Conservation (phyloP, 192 early-diverging fungal species). For the Coemansia sp. region DNA sequence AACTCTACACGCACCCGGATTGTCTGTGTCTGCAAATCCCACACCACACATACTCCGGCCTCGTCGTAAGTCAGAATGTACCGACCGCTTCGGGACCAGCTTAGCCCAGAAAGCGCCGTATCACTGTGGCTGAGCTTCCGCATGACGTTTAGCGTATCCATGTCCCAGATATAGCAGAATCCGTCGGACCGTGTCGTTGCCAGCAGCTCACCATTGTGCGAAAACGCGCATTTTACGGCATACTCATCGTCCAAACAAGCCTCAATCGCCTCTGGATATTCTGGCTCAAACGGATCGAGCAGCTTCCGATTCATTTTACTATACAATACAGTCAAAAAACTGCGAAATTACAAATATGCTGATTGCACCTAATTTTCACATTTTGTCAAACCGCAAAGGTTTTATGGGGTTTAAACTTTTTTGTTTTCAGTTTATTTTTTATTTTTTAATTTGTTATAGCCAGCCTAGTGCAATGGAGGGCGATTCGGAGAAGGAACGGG, state of each 20-base stretch:
- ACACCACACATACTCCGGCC: constrained; percentile 82
- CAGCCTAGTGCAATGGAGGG: constrained; percentile 10
- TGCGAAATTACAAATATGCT: too few species aligned
- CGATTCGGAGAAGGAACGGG: constrained; percentile 18
- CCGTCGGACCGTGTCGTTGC: constrained; percentile 83
- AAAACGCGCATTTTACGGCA: constrained; percentile 71
- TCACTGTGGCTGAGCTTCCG: constrained; percentile 74
- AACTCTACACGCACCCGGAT: constrained; percentile 64
- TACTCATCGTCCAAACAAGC: constrained; percentile 72
- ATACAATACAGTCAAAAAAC: background rate
- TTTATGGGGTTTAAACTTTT: too few species aligned
- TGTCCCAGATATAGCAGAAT: constrained; percentile 79
- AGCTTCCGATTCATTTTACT: constrained; percentile 57
- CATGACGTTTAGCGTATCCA: constrained; percentile 78
- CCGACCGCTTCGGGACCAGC: constrained; percentile 80
- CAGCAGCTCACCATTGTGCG: constrained; percentile 74
- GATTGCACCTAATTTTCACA: too few species aligned
- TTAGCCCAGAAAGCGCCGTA: constrained; percentile 71
- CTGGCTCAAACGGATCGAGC: constrained; percentile 76
- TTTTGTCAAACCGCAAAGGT: too few species aligned
- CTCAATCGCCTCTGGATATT: constrained; percentile 78
- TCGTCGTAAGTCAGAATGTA: constrained; percentile 77
- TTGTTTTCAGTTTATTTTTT: background rate
- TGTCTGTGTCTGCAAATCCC: constrained; percentile 72
- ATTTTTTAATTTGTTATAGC: background rate